Evolutionary conservation across 805 yeast species (phyloP).

Genomic region (Candida endomychidarum): DNA sequence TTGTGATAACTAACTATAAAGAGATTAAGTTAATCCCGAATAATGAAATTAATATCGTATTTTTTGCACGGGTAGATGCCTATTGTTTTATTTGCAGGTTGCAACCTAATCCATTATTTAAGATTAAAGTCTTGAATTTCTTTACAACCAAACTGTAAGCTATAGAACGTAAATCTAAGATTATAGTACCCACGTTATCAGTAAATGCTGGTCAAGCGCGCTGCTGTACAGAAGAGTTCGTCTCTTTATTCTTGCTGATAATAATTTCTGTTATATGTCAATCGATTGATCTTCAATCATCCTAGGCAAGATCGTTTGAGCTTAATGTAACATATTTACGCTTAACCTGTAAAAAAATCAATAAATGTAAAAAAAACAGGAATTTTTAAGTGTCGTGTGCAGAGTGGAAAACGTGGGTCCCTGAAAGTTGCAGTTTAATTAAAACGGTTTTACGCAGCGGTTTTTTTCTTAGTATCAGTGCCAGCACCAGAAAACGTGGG

Average conservation of each 20-base stretch:
- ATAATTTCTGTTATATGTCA: no score
- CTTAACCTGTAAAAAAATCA: background rate
- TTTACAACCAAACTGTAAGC: no score
- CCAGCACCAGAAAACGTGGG: conserved; percentile 4
- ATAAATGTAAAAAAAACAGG: background rate
- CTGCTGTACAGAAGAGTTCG: no score
- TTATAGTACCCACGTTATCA: no score
- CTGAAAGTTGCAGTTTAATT: conserved; percentile 1
- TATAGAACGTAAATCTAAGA: no score
- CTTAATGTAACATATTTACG: background rate
- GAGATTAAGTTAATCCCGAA: background rate
- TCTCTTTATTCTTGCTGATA: no score
- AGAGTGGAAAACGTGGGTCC: conserved; percentile 7
- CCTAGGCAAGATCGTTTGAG: no score
- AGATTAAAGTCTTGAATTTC: background rate
- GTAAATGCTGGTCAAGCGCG: no score
- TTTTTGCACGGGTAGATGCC: background rate
- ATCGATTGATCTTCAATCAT: no score
- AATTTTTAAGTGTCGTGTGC: conserved; percentile 4
- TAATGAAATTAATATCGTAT: conserved; percentile 1
- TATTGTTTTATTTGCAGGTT: background rate
- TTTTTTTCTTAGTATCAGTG: background rate
- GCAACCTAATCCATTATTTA: background rate
- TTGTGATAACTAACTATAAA: conserved; percentile 7
- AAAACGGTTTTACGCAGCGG: conserved; percentile 3